Percentiles rank a stretch among this genome's conserved stretches.
Conservation (phyloP, 2,329 filamentous ascomycete genomes). For the Monosporascus sp. region DNA sequence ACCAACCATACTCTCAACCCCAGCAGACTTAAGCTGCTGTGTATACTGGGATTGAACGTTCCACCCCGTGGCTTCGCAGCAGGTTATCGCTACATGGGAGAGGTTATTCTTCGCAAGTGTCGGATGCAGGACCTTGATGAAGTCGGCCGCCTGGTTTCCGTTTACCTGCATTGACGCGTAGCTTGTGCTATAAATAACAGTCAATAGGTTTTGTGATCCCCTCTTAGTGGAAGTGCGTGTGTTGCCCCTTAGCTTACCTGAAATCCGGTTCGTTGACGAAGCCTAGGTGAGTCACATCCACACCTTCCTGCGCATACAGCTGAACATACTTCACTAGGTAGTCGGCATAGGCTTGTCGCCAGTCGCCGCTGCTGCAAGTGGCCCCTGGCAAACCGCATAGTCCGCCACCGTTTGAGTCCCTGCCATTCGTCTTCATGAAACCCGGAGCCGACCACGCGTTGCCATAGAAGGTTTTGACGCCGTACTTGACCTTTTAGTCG, state of each 20-base stretch:
- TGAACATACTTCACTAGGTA: conserved; percentile 32
- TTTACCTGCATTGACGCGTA: conserved; percentile 43
- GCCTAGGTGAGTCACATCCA: conserved; percentile 3
- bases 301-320: conserved; percentile 19
- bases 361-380: conserved; percentile 26
- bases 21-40: conserved; percentile 11
- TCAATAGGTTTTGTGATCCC: conserved; percentile 3
- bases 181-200: conserved; percentile 3
- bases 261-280: conserved; percentile 9
- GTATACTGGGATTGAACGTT: conserved; percentile 6
- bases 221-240: conserved; percentile 4
- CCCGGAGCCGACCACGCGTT: conserved; percentile 28
- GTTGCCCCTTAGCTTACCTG: conserved; percentile 1
- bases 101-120: conserved; percentile 28
- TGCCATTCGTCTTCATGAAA: conserved; percentile 29
- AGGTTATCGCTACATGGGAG: conserved; percentile 25
- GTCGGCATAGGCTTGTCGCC: conserved; percentile 31
- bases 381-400: conserved; percentile 27
- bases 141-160: conserved; percentile 42
- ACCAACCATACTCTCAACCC: conserved; percentile 30
- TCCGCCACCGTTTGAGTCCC: conserved; percentile 18
- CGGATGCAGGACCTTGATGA: conserved; percentile 42
- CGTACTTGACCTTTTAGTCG: conserved; percentile 20
- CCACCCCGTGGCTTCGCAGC: conserved; percentile 36
- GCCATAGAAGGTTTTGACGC: conserved; percentile 40